Conservation (phyloP, 2,329 filamentous ascomycete species). For the Claviceps quebecensis region DNA sequence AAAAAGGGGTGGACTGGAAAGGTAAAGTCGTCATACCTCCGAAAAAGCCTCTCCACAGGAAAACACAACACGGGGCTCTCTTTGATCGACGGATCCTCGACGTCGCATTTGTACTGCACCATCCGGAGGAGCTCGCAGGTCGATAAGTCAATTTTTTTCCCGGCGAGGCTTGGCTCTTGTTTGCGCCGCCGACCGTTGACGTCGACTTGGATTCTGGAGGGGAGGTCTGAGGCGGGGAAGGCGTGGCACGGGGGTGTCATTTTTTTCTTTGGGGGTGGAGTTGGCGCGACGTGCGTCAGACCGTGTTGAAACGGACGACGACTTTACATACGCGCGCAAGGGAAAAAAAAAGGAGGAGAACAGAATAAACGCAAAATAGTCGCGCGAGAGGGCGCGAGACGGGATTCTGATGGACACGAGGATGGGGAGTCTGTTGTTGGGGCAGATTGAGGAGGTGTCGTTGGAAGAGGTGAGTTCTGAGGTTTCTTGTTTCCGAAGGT, state of each 20-base stretch:
- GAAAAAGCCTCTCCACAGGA: conserved; percentile 45
- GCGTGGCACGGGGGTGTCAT: conserved; percentile 47
- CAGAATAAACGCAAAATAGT: too few relatives aligned
- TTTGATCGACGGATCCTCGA: conserved; percentile 30
- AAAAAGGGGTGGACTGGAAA: neutral
- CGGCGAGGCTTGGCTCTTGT: conserved; percentile 20
- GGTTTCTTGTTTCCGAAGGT: neutral
- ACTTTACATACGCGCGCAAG: too few relatives aligned
- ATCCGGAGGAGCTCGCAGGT: conserved; percentile 43
- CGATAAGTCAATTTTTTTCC: conserved; percentile 32
- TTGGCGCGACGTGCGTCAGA: too few relatives aligned
- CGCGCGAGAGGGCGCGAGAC: too few relatives aligned
- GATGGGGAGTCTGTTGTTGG: conserved; percentile 35
- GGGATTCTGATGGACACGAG: conserved; percentile 20
- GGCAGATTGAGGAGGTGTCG: conserved; percentile 41
- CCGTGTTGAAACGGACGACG: too few relatives aligned
- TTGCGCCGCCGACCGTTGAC: conserved; percentile 39
- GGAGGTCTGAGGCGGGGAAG: conserved; percentile 39
- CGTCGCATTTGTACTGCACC: conserved; percentile 46
- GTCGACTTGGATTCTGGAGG: conserved; percentile 33
- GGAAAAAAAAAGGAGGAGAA: too few relatives aligned
- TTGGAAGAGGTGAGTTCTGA: conserved; percentile 41
- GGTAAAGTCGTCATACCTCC: conserved; percentile 35
- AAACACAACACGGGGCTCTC: conserved; percentile 39
- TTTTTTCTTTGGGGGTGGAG: neutral